Evolutionary conservation across 78 protist species (phyloP).

Genomic region (Dictyostelium firmibasis): DNA sequence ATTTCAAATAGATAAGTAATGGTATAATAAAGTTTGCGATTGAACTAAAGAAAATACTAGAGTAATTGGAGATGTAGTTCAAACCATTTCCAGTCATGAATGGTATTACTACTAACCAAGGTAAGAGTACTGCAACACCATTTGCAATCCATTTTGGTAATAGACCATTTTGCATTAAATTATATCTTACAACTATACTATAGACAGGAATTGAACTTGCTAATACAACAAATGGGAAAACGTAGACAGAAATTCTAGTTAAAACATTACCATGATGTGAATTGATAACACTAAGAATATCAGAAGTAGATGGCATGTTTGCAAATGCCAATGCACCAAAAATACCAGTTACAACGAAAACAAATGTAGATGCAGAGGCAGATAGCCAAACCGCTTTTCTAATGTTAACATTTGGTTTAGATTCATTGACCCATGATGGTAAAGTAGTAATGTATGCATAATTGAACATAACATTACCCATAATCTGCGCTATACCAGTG

Average conservation of each 20-base stretch:
- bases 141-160: conserved; percentile 35
- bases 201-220: conserved; percentile 76
- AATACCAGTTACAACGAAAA: conserved; percentile 26
- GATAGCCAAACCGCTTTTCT: conserved; percentile 20
- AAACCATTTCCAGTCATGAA: conserved; percentile 78
- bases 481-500: conserved; percentile 20
- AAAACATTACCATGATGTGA: conserved; percentile 15
- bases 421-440: conserved; percentile 72
- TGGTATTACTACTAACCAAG: conserved; percentile 73
- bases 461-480: conserved; percentile 77
- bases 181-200: conserved; percentile 65
- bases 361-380: not conserved
- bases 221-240: conserved; percentile 73
- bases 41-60: conserved; percentile 64
- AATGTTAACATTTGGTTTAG: conserved; percentile 53
- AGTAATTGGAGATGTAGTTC: not conserved
- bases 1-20: conserved; percentile 38
- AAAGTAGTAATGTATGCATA: conserved; percentile 71
- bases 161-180: conserved; percentile 57
- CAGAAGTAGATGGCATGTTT: not conserved
- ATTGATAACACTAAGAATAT: conserved; percentile 48
- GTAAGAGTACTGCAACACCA: conserved; percentile 44
- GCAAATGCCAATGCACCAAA: conserved; percentile 51
- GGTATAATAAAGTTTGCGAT: conserved; percentile 77
- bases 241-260: conserved; percentile 49